Conservation (phyloP, 768 basidiomycete species). For the Coprinopsis marcescibilis region DNA sequence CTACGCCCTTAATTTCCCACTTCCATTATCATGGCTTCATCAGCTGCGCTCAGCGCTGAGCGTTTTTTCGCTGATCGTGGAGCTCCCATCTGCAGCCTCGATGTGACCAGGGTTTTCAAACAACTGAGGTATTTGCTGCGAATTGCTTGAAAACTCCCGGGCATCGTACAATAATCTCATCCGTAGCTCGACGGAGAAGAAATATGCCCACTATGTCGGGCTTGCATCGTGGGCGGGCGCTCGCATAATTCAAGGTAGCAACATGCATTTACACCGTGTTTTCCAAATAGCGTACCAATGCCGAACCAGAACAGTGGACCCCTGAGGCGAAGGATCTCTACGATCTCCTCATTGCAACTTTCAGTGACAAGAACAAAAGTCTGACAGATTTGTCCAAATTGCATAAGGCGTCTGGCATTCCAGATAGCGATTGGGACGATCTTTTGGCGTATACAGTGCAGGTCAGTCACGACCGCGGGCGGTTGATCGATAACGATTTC, state of each 20-base stretch:
- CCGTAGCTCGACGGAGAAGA: slow-evolving; percentile 70
- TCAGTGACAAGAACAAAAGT: slow-evolving; percentile 49
- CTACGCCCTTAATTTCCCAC: too few relatives aligned
- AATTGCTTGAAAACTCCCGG: slow-evolving; percentile 5
- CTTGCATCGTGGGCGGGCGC: slow-evolving; percentile 81
- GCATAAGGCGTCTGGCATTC: slow-evolving; percentile 47
- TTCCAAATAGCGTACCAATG: background rate
- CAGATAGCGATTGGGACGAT: slow-evolving; percentile 59
- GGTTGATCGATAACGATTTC: background rate
- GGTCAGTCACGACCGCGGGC: too few relatives aligned
- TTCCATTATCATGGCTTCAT: slow-evolving; percentile 25
- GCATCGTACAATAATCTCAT: slow-evolving; percentile 4
- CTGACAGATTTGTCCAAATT: slow-evolving; percentile 53
- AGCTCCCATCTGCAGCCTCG: slow-evolving; percentile 71
- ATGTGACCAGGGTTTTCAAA: slow-evolving; percentile 62
- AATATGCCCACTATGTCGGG: slow-evolving; percentile 69
- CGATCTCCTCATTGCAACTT: slow-evolving; percentile 64
- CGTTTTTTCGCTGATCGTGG: slow-evolving; percentile 71
- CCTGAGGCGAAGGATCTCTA: slow-evolving; percentile 61
- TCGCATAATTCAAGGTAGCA: slow-evolving; percentile 62
- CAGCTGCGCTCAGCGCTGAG: slow-evolving; percentile 36
- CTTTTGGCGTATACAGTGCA: slow-evolving; percentile 70
- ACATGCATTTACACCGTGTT: background rate
- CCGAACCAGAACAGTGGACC: slow-evolving; percentile 65
- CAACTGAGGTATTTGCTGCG: slow-evolving; percentile 47